These are phyloP conservation scores for Citrullus colocynthis DNA, from an alignment of 306 rosid species.

Conservation along the genomic window DNA sequence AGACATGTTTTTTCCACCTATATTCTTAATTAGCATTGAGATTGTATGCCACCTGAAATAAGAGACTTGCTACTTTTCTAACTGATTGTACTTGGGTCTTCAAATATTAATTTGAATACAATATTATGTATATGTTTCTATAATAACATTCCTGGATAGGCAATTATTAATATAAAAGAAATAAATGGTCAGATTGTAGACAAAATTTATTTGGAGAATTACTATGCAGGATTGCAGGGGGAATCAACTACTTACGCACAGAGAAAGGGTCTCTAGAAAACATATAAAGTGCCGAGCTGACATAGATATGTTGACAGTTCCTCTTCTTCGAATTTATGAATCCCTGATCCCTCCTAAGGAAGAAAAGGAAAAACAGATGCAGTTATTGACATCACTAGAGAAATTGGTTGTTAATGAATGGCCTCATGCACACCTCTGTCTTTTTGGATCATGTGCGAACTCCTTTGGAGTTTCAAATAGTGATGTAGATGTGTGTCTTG, in stretches of 20 bases:
- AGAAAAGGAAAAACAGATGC: conserved; percentile 76
- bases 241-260: conserved; percentile 42
- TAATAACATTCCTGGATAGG: not conserved
- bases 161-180: not conserved
- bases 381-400: conserved; percentile 51
- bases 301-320: conserved; percentile 44
- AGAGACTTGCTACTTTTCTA: not conserved
- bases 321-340: conserved; percentile 51
- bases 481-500: conserved; percentile 92
- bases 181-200: not conserved
- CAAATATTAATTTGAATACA: not conserved
- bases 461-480: conserved; percentile 89
- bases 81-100: not conserved
- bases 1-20: not conserved
- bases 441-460: conserved; percentile 95
- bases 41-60: not conserved
- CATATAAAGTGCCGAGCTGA: conserved; percentile 55
- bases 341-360: conserved; percentile 76
- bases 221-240: conserved; percentile 77
- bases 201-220: conserved; percentile 16
- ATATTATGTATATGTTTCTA: not conserved
- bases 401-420: conserved; percentile 57
- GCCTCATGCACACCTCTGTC: conserved; percentile 66
- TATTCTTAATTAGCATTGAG: not conserved
- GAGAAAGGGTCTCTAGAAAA: conserved; percentile 45